Conservation (phyloP, 2,329 filamentous ascomycete genomes). For the Ilyonectria sp. region DNA sequence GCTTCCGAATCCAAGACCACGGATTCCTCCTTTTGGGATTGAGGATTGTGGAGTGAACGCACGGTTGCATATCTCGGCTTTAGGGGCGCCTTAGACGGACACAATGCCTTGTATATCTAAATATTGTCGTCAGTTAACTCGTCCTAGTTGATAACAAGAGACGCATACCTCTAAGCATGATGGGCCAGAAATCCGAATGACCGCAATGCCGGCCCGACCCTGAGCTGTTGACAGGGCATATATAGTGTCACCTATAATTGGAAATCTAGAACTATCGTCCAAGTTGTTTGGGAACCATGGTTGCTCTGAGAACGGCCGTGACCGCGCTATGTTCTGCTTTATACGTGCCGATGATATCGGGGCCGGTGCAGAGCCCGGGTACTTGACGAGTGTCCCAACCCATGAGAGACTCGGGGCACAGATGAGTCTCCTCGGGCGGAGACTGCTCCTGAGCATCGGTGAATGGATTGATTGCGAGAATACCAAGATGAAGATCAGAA, state of each 20-base stretch:
- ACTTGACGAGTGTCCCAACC: constrained; percentile 6
- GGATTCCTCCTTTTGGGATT: constrained; percentile 30
- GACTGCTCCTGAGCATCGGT: constrained; percentile 47
- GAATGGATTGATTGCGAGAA: background rate
- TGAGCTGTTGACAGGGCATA: constrained; percentile 92
- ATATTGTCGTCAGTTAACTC: constrained; percentile 18
- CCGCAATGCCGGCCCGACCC: constrained; percentile 90
- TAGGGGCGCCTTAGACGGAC: constrained; percentile 61
- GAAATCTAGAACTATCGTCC: constrained; percentile 30
- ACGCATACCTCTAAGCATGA: constrained; percentile 76
- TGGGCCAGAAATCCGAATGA: constrained; percentile 88
- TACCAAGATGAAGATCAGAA: background rate
- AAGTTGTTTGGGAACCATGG: constrained; percentile 24
- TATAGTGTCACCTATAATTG: constrained; percentile 74
- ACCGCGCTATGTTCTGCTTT: background rate
- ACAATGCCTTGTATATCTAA: constrained; percentile 67
- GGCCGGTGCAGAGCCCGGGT: background rate
- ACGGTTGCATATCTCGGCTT: constrained; percentile 76
- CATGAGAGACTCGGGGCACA: constrained; percentile 26
- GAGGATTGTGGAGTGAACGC: constrained; percentile 78
- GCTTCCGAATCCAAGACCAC: constrained; percentile 84
- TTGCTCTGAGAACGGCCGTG: constrained; percentile 32
- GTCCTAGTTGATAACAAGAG: background rate
- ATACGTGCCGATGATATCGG: background rate
- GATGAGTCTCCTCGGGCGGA: constrained; percentile 40